These are phyloP conservation scores for Russula dissimulans DNA, from an alignment of 768 basidiomycete genomes.

Conservation along the genomic window DNA sequence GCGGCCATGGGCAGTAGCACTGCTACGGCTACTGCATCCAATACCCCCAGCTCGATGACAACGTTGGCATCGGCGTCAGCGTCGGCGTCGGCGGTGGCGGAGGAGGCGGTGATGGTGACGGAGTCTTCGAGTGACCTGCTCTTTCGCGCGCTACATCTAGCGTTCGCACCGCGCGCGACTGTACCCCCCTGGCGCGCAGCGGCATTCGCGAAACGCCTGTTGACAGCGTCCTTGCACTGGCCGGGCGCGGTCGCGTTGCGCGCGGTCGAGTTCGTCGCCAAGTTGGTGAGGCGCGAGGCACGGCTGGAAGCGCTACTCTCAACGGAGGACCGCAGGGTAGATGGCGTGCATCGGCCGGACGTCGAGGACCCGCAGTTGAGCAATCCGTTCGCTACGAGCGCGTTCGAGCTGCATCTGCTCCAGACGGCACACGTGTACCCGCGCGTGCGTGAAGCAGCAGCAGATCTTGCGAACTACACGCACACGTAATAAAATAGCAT, in stretches of 20 bases:
- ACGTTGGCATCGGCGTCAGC: conserved; percentile 12
- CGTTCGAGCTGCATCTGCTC: conserved; percentile 76
- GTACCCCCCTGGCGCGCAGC: conserved; percentile 71
- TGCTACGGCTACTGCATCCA: no score
- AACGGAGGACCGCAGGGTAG: conserved; percentile 75
- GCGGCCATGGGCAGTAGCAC: not conserved
- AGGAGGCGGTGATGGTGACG: not conserved
- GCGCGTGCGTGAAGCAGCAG: conserved; percentile 58
- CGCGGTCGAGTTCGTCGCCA: conserved; percentile 63
- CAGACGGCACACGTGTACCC: conserved; percentile 53
- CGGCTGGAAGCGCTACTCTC: conserved; percentile 77
- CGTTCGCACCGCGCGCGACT: conserved; percentile 66
- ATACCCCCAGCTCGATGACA: conserved; percentile 10
- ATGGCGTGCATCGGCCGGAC: conserved; percentile 79
- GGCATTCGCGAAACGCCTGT: conserved; percentile 90
- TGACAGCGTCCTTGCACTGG: conserved; percentile 75
- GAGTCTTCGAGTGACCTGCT: conserved; percentile 54
- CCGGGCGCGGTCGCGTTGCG: conserved; percentile 55
- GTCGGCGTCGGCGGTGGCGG: no score
- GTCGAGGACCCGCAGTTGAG: conserved; percentile 83
- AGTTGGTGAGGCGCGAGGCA: conserved; percentile 65
- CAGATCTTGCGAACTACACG: conserved; percentile 40
- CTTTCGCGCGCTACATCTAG: conserved; percentile 75
- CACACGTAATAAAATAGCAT: conserved; percentile 27
- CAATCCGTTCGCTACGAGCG: conserved; percentile 73